phyloP scores from a whole-genome alignment of 768 basidiomycete species.

The Collybia mongolica region DNA sequence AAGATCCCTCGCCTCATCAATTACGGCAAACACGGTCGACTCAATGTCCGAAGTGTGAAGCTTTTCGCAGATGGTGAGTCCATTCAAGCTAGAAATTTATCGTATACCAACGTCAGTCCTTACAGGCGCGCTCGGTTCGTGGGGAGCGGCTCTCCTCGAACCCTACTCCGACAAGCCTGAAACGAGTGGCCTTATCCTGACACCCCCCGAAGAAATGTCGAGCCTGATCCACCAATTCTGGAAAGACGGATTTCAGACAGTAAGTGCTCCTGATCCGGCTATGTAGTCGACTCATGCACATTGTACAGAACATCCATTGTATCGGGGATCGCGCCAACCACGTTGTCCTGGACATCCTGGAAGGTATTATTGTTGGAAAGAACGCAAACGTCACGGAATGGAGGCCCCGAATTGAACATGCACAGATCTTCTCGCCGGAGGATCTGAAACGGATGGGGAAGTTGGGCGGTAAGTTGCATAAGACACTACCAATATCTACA shows the following conservation, averaged over 20 bases:
- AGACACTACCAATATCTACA: background rate
- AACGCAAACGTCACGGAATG: constrained; percentile 41
- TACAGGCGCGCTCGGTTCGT: constrained; percentile 83
- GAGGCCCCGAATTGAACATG: constrained; percentile 88
- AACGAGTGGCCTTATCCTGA: constrained; percentile 68
- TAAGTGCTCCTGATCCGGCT: constrained; percentile 34
- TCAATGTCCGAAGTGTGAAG: constrained; percentile 69
- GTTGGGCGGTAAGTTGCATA: constrained; percentile 60
- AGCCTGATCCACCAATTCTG: constrained; percentile 62
- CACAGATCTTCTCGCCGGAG: constrained; percentile 75
- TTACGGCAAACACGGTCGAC: constrained; percentile 52
- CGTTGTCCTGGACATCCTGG: constrained; percentile 80
- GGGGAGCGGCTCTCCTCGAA: constrained; percentile 85
- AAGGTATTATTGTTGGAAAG: constrained; percentile 48
- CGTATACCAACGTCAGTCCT: background rate
- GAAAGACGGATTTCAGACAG: constrained; percentile 81
- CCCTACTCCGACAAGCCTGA: constrained; percentile 83
- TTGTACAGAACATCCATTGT: constrained; percentile 78
- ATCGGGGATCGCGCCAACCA: constrained; percentile 90
- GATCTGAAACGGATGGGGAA: constrained; percentile 71
- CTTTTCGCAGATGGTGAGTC: constrained; percentile 70
- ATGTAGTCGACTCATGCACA: background rate
- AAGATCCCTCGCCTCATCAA: constrained; percentile 56
- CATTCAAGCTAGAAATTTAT: background rate
- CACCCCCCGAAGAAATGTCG: constrained; percentile 49